A percentile compares a stretch with the other conserved stretches of the same genome.
Evolutionary conservation across 495 filamentous ascomycete species (phyloP).

Genomic region (Neurospora sp.): DNA sequence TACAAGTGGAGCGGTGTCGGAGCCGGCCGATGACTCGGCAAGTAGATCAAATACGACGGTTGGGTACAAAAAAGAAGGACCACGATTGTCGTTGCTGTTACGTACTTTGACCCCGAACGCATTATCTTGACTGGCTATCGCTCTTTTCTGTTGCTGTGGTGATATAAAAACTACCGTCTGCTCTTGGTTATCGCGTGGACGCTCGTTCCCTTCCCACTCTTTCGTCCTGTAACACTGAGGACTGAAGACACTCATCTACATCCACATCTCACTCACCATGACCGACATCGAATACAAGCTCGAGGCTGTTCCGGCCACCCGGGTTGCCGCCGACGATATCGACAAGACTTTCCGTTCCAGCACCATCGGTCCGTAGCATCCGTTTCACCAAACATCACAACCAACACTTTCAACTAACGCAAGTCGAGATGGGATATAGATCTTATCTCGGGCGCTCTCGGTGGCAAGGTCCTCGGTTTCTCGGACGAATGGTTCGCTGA

Average conservation of each 20-base stretch:
- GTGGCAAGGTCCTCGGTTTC: conserved; percentile 61
- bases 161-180: background rate
- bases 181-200: conserved; percentile 1
- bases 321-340: conserved; percentile 48
- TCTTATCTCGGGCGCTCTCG: conserved; percentile 63
- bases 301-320: conserved; percentile 35
- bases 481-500: conserved; percentile 88
- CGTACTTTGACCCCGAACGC: background rate
- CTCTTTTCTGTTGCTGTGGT: background rate
- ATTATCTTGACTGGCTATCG: background rate
- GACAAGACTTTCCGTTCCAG: conserved; percentile 60
- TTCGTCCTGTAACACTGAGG: background rate
- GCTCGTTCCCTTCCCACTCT: background rate
- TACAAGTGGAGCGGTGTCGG: background rate
- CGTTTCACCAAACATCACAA: background rate
- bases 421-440: conserved; percentile 37
- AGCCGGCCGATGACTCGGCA: background rate
- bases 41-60: background rate
- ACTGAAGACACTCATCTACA: background rate
- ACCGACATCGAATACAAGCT: conserved; percentile 35
- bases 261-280: conserved; percentile 2
- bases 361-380: conserved; percentile 48
- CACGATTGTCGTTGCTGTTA: background rate
- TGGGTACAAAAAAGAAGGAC: background rate
- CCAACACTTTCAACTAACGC: background rate